Evolutionary conservation across 1,284 basidiomycete genomes (phyloP).

Genomic region (Vanrija humicola): DNA sequence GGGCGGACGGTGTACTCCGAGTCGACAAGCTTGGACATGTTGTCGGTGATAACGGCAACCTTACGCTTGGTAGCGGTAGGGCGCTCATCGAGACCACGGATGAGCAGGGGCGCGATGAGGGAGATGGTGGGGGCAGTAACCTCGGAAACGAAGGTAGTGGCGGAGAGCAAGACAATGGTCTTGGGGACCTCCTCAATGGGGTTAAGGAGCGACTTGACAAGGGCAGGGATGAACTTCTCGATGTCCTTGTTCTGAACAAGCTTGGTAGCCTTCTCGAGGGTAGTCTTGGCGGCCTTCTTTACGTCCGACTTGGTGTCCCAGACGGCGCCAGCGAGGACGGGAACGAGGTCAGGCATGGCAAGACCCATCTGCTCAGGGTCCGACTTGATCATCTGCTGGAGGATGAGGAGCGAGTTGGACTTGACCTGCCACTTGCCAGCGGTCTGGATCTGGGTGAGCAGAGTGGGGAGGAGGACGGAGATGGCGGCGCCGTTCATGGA

Average conservation of each 20-base stretch:
- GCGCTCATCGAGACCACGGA: constrained; percentile 93
- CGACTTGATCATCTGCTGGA: constrained; percentile 85
- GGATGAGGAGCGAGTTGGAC: constrained; percentile 75
- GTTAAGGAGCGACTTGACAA: constrained; percentile 93
- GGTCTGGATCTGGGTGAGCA: constrained; percentile 86
- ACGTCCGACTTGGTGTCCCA: constrained; percentile 99
- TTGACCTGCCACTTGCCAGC: constrained; percentile 99
- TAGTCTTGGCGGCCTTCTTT: constrained; percentile 58
- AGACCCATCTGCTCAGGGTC: constrained; percentile 81
- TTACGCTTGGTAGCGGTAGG: constrained; percentile 93
- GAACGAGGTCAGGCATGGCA: constrained; percentile 94
- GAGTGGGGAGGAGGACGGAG: constrained; percentile 75
- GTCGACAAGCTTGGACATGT: constrained; percentile 98
- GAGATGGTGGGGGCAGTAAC: constrained; percentile 98
- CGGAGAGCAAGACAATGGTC: constrained; percentile 92
- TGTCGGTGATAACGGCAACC: constrained; percentile 94
- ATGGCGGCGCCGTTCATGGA: constrained; percentile 89
- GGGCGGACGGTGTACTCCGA: constrained; percentile 90
- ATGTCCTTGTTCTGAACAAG: constrained; percentile 96
- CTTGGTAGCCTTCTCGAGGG: constrained; percentile 48
- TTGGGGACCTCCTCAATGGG: constrained; percentile 98
- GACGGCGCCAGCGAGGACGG: constrained; percentile 90
- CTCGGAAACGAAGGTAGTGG: constrained; percentile 99
- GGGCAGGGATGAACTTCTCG: constrained; percentile 88
- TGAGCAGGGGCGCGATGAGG: constrained; percentile 95